phyloP scores from a whole-genome alignment of 176 grass and related monocot genomes.

The Aegilops longissima region DNA sequence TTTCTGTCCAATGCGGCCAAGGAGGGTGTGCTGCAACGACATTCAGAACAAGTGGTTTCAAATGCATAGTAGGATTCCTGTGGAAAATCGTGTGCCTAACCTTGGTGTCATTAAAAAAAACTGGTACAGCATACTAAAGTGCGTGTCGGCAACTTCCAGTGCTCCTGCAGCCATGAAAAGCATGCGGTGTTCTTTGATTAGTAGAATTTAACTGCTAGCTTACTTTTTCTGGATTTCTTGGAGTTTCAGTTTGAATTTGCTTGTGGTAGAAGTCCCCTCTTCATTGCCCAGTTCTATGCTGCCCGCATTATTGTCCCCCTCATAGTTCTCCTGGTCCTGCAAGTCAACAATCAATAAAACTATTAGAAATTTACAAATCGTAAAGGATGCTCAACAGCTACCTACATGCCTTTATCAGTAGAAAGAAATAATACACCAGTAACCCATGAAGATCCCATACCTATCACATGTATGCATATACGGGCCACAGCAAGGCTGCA shows the following conservation, averaged over 20 bases:
- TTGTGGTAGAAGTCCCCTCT: slow-evolving; percentile 43
- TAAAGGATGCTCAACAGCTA: neutral
- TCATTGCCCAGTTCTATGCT: slow-evolving; percentile 33
- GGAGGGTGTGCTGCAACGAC: slow-evolving; percentile 54
- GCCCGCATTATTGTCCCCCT: slow-evolving; percentile 38
- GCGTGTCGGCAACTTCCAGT: neutral
- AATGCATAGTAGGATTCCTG: neutral
- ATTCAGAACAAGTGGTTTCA: neutral
- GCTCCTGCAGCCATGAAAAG: neutral
- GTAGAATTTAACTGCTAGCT: neutral
- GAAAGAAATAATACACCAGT: neutral
- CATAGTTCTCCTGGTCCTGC: slow-evolving; percentile 31
- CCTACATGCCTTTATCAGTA: neutral
- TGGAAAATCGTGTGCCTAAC: neutral
- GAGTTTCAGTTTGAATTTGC: slow-evolving; percentile 52
- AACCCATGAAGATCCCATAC: neutral
- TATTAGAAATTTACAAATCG: neutral
- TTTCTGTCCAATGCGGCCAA: slow-evolving; percentile 56
- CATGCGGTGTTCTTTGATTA: neutral
- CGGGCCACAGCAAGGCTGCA: neutral
- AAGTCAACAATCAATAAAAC: slow-evolving; percentile 18
- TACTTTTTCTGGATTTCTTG: slow-evolving; percentile 57
- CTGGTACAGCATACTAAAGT: neutral
- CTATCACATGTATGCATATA: neutral
- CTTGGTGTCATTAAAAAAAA: neutral